Evolutionary conservation across 352 stramenopile genomes (phyloP).

Genomic region (Halophytophthora polymorphica): DNA sequence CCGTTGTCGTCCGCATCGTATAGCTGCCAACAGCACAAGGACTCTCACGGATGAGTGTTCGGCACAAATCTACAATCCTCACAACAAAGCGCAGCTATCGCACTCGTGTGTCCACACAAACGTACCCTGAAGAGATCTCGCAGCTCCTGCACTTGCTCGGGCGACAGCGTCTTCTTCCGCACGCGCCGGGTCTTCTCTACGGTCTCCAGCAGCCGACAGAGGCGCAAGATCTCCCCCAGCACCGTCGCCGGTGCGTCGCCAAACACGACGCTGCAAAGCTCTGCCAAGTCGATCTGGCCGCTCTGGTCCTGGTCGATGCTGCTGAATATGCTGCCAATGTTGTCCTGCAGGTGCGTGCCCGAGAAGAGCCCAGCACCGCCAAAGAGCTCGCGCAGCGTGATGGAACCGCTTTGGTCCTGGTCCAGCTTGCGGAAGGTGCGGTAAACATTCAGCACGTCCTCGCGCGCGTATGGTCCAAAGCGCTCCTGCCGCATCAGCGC

Average conservation of each 20-base stretch:
- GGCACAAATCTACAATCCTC: slow-evolving; percentile 7
- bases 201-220: slow-evolving; percentile 50
- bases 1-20: slow-evolving; percentile 71
- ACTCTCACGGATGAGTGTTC: not conserved
- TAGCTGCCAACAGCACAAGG: slow-evolving; percentile 17
- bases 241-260: slow-evolving; percentile 34
- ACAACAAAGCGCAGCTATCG: too few species aligned
- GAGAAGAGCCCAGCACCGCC: slow-evolving; percentile 58
- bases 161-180: slow-evolving; percentile 53
- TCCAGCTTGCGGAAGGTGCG: slow-evolving; percentile 73
- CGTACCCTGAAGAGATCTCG: slow-evolving; percentile 54
- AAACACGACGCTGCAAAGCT: slow-evolving; percentile 64
- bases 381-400: slow-evolving; percentile 61
- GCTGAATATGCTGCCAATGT: slow-evolving; percentile 73
- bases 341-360: slow-evolving; percentile 61
- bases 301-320: slow-evolving; percentile 76
- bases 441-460: slow-evolving; percentile 72
- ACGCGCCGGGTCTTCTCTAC: slow-evolving; percentile 49
- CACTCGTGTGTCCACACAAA: slow-evolving; percentile 25
- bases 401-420: slow-evolving; percentile 60
- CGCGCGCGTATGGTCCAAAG: slow-evolving; percentile 62
- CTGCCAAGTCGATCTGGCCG: slow-evolving; percentile 66
- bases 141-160: slow-evolving; percentile 57
- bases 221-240: slow-evolving; percentile 50
- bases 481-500: slow-evolving; percentile 55